Base-by-base conservation (phyloP, 495 filamentous ascomycete species). In the Venustampulla echinocandica region DNA sequence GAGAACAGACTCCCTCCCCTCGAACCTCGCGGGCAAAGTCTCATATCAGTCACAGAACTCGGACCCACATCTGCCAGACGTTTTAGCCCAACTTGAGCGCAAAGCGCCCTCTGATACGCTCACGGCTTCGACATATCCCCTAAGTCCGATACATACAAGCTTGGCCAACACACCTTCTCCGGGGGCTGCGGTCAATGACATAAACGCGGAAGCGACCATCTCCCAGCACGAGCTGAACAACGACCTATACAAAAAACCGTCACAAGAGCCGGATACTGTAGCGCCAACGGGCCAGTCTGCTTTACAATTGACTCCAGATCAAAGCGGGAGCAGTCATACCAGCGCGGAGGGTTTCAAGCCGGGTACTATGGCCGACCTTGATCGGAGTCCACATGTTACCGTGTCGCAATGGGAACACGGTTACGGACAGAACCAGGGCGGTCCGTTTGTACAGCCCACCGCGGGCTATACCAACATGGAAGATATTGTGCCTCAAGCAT, bases 311-410 rank as follows among this genome's bases (percentile, higher is more conserved):
- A 76, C 74, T n/a, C 71, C 70, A 1, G 63, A 67, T 35, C 69
- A 65, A 13, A 71, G 65, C 52, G 66, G 61, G 27, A 73, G 61
- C 35, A 67, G 65, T 27, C 62, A 63, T 22, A 70, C 70, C 11
- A 73, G 70, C 51, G 70, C 70, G 45, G 68, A 70, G 51, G 68
- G 62, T 20, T 46, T 66, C 23, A 64, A 57, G 4, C 65, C 64
- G 4, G 55, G 57, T 38, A 51, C 58, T 7, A 47, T 64, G 50
- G 42, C 57, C 18, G 68, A 67, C 61, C 58, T 62, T 10, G 53
- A 59, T 13, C 65, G 66, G 23, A 76, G 71, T 47, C 71, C 70
- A 2, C 66, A 64, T 11, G 63, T 74, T 9, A 71, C 66, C 2
- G 65, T 74, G 32, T 73, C 71, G 10, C 58, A 70, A 39, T 77